Evolutionary conservation across 371 early-diverging fungal genomes (phyloP).

Genomic region (Mucor lusitanicus): DNA sequence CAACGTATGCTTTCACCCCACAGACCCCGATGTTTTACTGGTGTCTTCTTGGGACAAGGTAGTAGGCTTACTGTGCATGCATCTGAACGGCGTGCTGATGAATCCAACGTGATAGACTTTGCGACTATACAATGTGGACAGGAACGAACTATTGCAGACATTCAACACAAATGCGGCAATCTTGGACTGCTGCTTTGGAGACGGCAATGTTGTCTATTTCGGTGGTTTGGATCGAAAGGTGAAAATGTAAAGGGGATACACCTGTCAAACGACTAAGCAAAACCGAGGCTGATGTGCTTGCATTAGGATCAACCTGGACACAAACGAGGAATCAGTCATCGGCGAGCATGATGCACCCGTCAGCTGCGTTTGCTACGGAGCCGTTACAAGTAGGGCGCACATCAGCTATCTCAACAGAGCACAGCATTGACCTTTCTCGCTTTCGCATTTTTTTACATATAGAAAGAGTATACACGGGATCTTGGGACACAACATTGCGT

Average conservation of each 20-base stretch:
- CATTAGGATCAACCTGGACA: slow-evolving; percentile 54
- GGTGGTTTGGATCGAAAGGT: slow-evolving; percentile 73
- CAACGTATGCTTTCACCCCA: slow-evolving; percentile 68
- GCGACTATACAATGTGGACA: slow-evolving; percentile 76
- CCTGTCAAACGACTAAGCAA: background rate
- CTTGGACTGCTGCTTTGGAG: slow-evolving; percentile 73
- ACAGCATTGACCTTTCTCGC: background rate
- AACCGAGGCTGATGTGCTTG: background rate
- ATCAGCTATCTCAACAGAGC: background rate
- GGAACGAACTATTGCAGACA: slow-evolving; percentile 53
- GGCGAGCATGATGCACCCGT: slow-evolving; percentile 62
- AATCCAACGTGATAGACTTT: slow-evolving; percentile 57
- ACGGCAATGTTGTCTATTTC: slow-evolving; percentile 53
- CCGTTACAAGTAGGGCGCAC: slow-evolving; percentile 46
- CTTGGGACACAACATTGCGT: slow-evolving; percentile 88
- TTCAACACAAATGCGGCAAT: slow-evolving; percentile 72
- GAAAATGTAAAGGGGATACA: slow-evolving; percentile 49
- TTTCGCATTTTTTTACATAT: no score
- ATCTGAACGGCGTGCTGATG: background rate
- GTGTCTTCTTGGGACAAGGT: slow-evolving; percentile 92
- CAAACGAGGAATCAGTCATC: slow-evolving; percentile 46
- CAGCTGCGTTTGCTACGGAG: slow-evolving; percentile 64
- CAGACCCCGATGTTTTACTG: slow-evolving; percentile 63
- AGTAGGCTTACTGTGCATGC: slow-evolving; percentile 29
- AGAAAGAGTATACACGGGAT: slow-evolving; percentile 76